Percentiles rank a stretch among this genome's conserved stretches.
These are phyloP conservation scores for Pseudocercospora fijiensis DNA, from an alignment of 2,329 filamentous ascomycete species.

Conservation along the genomic window DNA sequence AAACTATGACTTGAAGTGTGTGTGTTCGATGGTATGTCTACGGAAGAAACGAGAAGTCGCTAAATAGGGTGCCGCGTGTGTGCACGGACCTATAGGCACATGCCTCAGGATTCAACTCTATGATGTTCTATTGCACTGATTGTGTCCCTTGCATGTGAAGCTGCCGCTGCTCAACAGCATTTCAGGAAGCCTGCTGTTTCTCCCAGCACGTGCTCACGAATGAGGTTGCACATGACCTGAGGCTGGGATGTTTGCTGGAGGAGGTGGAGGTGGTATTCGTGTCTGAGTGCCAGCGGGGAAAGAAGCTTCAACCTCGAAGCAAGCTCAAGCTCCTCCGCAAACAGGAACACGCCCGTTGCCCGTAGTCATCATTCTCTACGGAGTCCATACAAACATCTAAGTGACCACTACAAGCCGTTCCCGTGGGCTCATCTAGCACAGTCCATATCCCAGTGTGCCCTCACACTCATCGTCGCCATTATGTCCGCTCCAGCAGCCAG, in stretches of 20 bases:
- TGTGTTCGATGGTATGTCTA: too few species aligned
- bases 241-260: background rate
- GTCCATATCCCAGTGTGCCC: background rate
- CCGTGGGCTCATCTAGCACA: background rate
- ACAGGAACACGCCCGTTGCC: background rate
- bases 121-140: background rate
- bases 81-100: too few species aligned
- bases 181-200: background rate
- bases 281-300: background rate
- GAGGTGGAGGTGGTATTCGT: too few species aligned
- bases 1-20: too few species aligned
- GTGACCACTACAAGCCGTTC: background rate
- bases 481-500: conserved; percentile 31
- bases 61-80: too few species aligned
- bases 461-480: background rate
- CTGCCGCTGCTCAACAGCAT: background rate
- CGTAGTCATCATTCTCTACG: background rate
- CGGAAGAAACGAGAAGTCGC: too few species aligned
- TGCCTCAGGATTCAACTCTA: too few species aligned
- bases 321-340: background rate
- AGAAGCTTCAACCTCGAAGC: too few species aligned
- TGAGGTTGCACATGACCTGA: too few species aligned
- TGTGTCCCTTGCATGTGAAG: background rate
- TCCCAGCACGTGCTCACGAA: background rate
- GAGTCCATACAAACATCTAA: too few species aligned